These are phyloP conservation scores for Hymenoscyphus fructigenus DNA, from an alignment of 2,329 filamentous ascomycete genomes.

Conservation along the genomic window DNA sequence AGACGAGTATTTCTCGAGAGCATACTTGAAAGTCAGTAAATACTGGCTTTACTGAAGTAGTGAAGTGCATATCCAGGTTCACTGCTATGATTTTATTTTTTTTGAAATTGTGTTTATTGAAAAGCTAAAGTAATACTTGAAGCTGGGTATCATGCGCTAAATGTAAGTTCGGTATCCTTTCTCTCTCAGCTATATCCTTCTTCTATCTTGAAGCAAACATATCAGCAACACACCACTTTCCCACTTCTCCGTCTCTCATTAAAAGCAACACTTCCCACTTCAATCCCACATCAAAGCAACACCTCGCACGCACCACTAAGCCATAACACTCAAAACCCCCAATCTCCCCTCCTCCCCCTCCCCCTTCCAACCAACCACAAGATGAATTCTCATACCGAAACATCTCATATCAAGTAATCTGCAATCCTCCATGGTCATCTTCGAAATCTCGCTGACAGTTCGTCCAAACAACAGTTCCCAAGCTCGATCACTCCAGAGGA, in stretches of 20 bases:
- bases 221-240: not conserved
- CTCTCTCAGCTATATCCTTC: not conserved
- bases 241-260: not conserved
- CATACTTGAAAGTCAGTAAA: no score
- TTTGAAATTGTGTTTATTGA: not conserved
- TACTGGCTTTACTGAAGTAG: no score
- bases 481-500: slow-evolving; percentile 52
- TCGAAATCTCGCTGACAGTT: slow-evolving; percentile 41
- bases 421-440: slow-evolving; percentile 42
- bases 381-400: slow-evolving; percentile 50
- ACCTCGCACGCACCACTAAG: not conserved
- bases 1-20: no score
- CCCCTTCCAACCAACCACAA: slow-evolving; percentile 53
- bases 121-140: not conserved
- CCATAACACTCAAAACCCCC: slow-evolving; percentile 42
- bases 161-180: not conserved
- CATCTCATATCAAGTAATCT: slow-evolving; percentile 51
- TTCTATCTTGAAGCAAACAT: not conserved
- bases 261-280: not conserved
- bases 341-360: slow-evolving; percentile 41
- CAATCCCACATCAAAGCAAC: not conserved
- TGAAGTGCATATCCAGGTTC: not conserved
- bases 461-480: slow-evolving; percentile 52
- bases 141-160: not conserved
- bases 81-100: not conserved